Evolutionary conservation across 331 rosid species (phyloP).

Genomic region (Spiraea crenata): DNA sequence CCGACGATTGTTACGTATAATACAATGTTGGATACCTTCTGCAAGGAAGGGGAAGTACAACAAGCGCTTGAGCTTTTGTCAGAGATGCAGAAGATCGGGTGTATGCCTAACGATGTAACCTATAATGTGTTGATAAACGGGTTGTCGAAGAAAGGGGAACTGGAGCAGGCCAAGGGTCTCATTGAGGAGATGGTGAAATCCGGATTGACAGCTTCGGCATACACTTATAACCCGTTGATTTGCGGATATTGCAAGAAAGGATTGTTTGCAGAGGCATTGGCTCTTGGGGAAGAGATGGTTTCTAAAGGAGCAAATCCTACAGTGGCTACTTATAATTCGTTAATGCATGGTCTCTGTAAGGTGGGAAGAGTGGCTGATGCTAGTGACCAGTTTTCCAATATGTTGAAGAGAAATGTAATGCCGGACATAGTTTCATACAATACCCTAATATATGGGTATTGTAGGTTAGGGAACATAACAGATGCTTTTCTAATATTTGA

Average conservation of each 20-base stretch:
- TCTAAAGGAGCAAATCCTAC: conserved; percentile 47
- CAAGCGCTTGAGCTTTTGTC: conserved; percentile 45
- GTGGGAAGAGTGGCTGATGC: conserved; percentile 58
- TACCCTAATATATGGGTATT: conserved; percentile 57
- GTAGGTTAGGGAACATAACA: conserved; percentile 46
- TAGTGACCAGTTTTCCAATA: conserved; percentile 38
- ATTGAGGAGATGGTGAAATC: conserved; percentile 49
- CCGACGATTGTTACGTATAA: conserved; percentile 61
- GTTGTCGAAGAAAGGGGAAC: conserved; percentile 54
- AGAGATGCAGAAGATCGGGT: conserved; percentile 53
- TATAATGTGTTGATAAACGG: conserved; percentile 70
- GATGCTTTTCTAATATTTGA: conserved; percentile 58
- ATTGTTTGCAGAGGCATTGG: conserved; percentile 44
- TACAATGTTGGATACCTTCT: conserved; percentile 58
- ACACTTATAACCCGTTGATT: conserved; percentile 64
- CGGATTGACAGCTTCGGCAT: conserved; percentile 53
- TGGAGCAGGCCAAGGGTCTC: conserved; percentile 49
- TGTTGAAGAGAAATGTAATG: conserved; percentile 37
- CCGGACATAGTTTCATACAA: conserved; percentile 74
- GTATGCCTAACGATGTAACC: conserved; percentile 43
- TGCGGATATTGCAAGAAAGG: conserved; percentile 50
- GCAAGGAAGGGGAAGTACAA: conserved; percentile 62
- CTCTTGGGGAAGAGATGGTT: conserved; percentile 54
- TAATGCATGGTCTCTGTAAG: conserved; percentile 63
- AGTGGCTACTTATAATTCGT: conserved; percentile 53